phyloP scores from a whole-genome alignment of 768 basidiomycete species.

The Hericium rajendrae region DNA sequence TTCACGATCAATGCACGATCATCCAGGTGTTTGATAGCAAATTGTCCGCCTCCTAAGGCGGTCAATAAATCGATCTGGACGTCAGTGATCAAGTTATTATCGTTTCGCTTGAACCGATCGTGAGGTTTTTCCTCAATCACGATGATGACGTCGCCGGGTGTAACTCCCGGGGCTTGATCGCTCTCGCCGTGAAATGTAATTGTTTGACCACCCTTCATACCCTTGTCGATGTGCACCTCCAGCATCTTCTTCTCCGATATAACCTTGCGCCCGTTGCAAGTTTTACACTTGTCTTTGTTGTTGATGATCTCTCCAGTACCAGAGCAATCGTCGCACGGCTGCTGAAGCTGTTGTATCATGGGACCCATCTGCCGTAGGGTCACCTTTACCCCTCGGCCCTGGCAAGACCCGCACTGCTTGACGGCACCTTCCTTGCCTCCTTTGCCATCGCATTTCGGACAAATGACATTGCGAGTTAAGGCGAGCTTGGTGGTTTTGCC shows the following conservation, averaged over 20 bases:
- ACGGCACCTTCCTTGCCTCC: slow-evolving; percentile 98
- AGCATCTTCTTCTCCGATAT: slow-evolving; percentile 90
- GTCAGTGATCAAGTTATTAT: slow-evolving; percentile 78
- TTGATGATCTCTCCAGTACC: slow-evolving; percentile 96
- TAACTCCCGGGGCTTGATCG: slow-evolving; percentile 81
- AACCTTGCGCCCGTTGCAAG: slow-evolving; percentile 94
- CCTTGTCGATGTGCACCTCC: slow-evolving; percentile 97
- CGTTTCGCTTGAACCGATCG: slow-evolving; percentile 79
- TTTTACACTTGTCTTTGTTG: slow-evolving; percentile 81
- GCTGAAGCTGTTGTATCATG: slow-evolving; percentile 99
- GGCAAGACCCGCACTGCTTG: slow-evolving; percentile 64
- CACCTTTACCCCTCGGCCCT: slow-evolving; percentile 84
- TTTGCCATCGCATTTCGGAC: slow-evolving; percentile 87
- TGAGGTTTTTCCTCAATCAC: slow-evolving; percentile 91
- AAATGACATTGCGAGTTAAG: slow-evolving; percentile 90
- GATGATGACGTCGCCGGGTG: slow-evolving; percentile 91
- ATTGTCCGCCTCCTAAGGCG: slow-evolving; percentile 85
- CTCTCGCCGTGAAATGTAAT: slow-evolving; percentile 85
- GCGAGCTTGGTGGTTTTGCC: slow-evolving; percentile 98
- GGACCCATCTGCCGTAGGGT: slow-evolving; percentile 96
- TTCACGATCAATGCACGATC: slow-evolving; percentile 81
- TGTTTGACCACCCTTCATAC: slow-evolving; percentile 91
- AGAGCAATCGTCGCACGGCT: slow-evolving; percentile 85
- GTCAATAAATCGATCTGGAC: slow-evolving; percentile 91
- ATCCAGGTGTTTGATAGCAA: slow-evolving; percentile 87